Base-by-base conservation (phyloP, 495 filamentous ascomycete species). In the Rusavskia elegans region DNA sequence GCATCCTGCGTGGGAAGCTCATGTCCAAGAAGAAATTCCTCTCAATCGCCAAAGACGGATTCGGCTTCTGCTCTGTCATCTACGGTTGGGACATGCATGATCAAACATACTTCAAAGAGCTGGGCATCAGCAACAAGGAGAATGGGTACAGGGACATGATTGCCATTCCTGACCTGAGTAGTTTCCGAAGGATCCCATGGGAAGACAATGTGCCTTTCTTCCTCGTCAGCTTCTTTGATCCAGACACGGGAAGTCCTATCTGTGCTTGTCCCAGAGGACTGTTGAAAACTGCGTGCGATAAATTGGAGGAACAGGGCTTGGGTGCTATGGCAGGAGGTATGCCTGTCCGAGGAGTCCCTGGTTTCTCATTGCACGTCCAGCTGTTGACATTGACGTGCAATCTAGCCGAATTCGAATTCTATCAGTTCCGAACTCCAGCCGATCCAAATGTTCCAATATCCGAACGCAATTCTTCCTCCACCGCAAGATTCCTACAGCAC, bases 1-100 rank as follows among this genome's bases (percentile, higher is more conserved):
- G 92, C 55, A 73, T 83, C 29, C 76, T 95, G 25, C 86, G 92
- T 17, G 92, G 92, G 52, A 98, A 98, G 69, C 76, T 98, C 39
- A 82, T 98, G 63, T 85, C 89, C 58, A 96, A 95, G 71, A 85
- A 84, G 64, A 98, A 98, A 69, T 98, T 98, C 68, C 68, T 96
- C 5, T 88, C 84, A 8, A 77, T 98, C 48, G 83, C 81, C 21
- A 64, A 79, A 45, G 76, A 81, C 40, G 92, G 92, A 45, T 98
- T 98, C 59, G 92, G 92, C 19, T 98, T 96, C 73, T 98, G 92
- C 72, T 90, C 85, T 3, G 88, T 96, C 51, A 78, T 98, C 36
- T 96, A 95, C 59, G 92, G 89, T 60, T 96, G 90, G 90, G 92
- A 98, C 58, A 95, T 95, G 86, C 90, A 96, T 67, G 92, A 98